Evolutionary conservation across 2,329 filamentous ascomycete genomes (phyloP).

Genomic region (Curvularia eragrostidis): DNA sequence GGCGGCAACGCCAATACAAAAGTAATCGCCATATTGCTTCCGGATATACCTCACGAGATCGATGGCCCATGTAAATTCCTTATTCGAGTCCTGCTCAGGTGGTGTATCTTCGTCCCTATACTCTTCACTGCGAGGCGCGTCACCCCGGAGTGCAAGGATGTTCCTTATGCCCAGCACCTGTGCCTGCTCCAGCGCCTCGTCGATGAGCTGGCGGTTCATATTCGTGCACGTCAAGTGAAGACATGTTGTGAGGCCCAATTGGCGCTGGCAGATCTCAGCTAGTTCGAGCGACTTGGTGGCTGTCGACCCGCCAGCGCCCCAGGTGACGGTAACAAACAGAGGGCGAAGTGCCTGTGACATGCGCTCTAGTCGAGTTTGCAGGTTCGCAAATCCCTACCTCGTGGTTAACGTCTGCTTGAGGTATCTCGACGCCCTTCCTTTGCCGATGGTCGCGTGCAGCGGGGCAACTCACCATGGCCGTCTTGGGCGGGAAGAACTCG

Average conservation of each 20-base stretch:
- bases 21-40: conserved; percentile 87
- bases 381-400: conserved; percentile 80
- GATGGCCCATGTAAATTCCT: conserved; percentile 85
- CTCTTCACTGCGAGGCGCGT: conserved; percentile 87
- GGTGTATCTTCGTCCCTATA: conserved; percentile 73
- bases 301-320: conserved; percentile 95
- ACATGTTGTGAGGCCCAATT: conserved; percentile 91
- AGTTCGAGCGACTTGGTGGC: conserved; percentile 90
- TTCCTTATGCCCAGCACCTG: conserved; percentile 91
- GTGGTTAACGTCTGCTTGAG: conserved; percentile 8
- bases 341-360: conserved; percentile 92
- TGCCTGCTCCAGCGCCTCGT: conserved; percentile 87
- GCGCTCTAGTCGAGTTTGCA: conserved; percentile 89
- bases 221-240: conserved; percentile 97
- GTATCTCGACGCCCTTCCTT: background rate
- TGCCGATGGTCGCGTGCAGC: conserved; percentile 16
- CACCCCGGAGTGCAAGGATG: conserved; percentile 88
- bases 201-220: conserved; percentile 86
- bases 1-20: conserved; percentile 91
- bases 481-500: conserved; percentile 99
- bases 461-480: conserved; percentile 70
- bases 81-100: conserved; percentile 67
- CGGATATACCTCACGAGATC: conserved; percentile 91
- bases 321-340: conserved; percentile 95
- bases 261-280: conserved; percentile 92